These are phyloP conservation scores for Ustanciosporium gigantosporum DNA, from an alignment of 1,284 basidiomycete species.

Conservation along the genomic window DNA sequence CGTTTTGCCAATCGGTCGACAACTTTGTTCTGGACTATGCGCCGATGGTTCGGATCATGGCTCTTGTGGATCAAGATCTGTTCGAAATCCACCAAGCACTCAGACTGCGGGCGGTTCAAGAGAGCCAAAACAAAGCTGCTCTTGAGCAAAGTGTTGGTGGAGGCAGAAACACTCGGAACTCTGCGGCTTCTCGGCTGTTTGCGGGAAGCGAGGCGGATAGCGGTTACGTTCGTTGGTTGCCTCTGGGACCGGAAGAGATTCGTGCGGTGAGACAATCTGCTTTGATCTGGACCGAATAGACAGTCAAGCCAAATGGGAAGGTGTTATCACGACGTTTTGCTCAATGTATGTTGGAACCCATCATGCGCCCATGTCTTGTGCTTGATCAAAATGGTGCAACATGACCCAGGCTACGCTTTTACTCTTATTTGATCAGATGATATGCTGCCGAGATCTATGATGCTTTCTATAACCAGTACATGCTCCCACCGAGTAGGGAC, in stretches of 20 bases:
- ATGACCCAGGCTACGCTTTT: too few species aligned
- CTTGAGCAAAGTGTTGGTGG: too few species aligned
- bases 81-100: constrained; percentile 6
- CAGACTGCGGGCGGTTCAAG: not conserved
- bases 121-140: not conserved
- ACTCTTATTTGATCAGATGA: too few species aligned
- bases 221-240: constrained; percentile 11
- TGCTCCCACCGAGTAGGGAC: constrained; percentile 12
- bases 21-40: constrained; percentile 67
- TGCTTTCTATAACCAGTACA: constrained; percentile 34
- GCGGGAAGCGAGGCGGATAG: not conserved
- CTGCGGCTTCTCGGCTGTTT: constrained; percentile 4
- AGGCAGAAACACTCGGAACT: constrained; percentile 16
- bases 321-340: too few species aligned
- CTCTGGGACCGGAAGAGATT: constrained; percentile 15
- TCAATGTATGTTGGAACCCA: too few species aligned
- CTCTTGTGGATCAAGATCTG: constrained; percentile 69
- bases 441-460: too few species aligned
- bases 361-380: too few species aligned
- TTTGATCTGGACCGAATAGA: not conserved
- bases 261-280: not conserved
- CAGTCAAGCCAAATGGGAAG: too few species aligned
- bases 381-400: too few species aligned
- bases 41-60: constrained; percentile 73
- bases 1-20: not conserved